Conservation (phyloP, 2,329 filamentous ascomycete species). For the Thielaviopsis cerberus region DNA sequence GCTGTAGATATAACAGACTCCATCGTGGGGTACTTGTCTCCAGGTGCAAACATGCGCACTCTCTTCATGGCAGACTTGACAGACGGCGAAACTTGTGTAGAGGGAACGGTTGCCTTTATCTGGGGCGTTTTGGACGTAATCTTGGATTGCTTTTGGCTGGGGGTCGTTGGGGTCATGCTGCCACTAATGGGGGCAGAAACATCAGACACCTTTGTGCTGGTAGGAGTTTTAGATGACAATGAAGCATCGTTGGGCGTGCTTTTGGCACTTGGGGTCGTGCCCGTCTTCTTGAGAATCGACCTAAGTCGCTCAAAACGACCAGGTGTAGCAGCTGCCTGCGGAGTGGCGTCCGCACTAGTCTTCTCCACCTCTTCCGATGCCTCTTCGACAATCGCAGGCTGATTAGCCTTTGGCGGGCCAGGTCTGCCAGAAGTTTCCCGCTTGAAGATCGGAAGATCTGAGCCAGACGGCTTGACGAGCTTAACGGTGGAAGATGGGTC, state of each 20-base stretch:
- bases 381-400: background rate
- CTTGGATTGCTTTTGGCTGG: constrained; percentile 48
- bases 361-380: constrained; percentile 10
- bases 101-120: constrained; percentile 22
- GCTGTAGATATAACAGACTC: constrained; percentile 16
- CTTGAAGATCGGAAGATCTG: constrained; percentile 13
- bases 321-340: constrained; percentile 26
- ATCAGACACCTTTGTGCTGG: constrained; percentile 18
- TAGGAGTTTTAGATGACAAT: constrained; percentile 18
- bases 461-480: constrained; percentile 29
- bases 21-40: constrained; percentile 20
- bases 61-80: constrained; percentile 11
- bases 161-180: constrained; percentile 36
- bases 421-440: background rate
- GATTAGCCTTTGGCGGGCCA: background rate
- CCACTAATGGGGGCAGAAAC: constrained; percentile 16
- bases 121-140: constrained; percentile 65
- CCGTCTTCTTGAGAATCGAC: constrained; percentile 33
- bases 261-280: constrained; percentile 22
- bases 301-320: constrained; percentile 36
- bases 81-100: constrained; percentile 7
- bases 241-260: constrained; percentile 26
- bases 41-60: constrained; percentile 12
- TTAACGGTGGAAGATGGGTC: constrained; percentile 15
- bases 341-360: constrained; percentile 16